Conservation (phyloP, 345 rosid genomes). For the Brassica rapa region DNA sequence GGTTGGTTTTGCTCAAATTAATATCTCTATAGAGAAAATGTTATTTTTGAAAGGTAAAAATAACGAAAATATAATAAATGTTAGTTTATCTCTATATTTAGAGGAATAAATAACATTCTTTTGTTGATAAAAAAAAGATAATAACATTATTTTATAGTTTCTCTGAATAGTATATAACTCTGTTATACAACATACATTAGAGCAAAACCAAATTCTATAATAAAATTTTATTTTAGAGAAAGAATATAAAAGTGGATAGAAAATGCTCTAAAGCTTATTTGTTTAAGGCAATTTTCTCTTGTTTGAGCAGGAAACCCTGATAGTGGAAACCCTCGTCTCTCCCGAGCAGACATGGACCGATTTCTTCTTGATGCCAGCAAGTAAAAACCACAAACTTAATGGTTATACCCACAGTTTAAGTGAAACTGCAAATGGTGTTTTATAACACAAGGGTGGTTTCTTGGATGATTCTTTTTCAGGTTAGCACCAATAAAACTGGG, state of each 20-base stretch:
- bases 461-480: slow-evolving; percentile 45
- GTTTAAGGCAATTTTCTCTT: slow-evolving; percentile 20
- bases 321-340: slow-evolving; percentile 48
- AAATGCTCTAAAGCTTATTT: slow-evolving; percentile 15
- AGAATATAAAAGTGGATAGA: not conserved
- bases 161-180: not conserved
- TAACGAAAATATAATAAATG: too few species aligned
- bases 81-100: too few species aligned
- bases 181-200: not conserved
- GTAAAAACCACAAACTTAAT: slow-evolving; percentile 45
- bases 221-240: not conserved
- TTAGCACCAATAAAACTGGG: slow-evolving; percentile 75
- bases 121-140: too few species aligned
- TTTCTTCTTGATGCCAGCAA: slow-evolving; percentile 60
- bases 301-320: slow-evolving; percentile 54
- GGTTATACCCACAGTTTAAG: not conserved
- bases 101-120: not conserved
- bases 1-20: not conserved
- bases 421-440: not conserved
- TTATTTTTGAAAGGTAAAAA: too few species aligned
- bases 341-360: slow-evolving; percentile 58
- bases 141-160: not conserved
- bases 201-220: not conserved
- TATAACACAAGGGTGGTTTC: not conserved
- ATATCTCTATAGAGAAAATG: too few species aligned